Base-by-base conservation (phyloP, 495 filamentous ascomycete genomes). In the Penicillium pancosmium region DNA sequence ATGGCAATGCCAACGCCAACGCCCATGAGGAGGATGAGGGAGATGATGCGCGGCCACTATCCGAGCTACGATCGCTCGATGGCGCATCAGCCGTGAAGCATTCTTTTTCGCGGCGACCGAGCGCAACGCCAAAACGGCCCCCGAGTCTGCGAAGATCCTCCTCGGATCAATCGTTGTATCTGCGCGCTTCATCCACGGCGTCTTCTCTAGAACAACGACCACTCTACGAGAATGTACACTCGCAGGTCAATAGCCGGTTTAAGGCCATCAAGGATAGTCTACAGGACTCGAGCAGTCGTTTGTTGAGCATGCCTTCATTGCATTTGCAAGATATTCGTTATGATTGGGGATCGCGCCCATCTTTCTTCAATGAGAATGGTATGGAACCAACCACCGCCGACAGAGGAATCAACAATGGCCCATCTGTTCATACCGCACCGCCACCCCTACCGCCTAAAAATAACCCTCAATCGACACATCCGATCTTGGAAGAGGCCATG, bases 221-320 rank as follows among this genome's bases (percentile, higher is more conserved):
- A n/a, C 84, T 88, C 46, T 98, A 93, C 71, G 82, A 88, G 51
- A 80, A 93, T 73, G 84, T 95, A 7, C 84, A 87, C 47, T 73
- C 77, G 11, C 86, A 91, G 67, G 87, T 91, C 54, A 98, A 97
- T 63, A 91, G 89, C 56, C 83, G 93, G 31, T 76, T 94, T 63
- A 96, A 96, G 74, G 93, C 93, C 3, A 94, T 98, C 71, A 88
- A 86, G 65, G 93, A 98, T 68, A 95, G 86, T 69, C 84, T 87
- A 59, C 86, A 87, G 70, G 93, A 93, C 66, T 86, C 88, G 11
- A 91, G 82, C 56, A 90, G 92, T 70, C 87, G 85, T 53, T 75
- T 93, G 55, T 84, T 87, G 2, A 86, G 77, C 60, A 84, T 86
- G 70, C 81, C 82, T 8, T 78, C 69, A 49, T 70, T 85, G 34